Percentiles rank a stretch among this genome's conserved stretches.
phyloP scores from a whole-genome alignment of 23 red algal species.

The Porphyridium purpureum region DNA sequence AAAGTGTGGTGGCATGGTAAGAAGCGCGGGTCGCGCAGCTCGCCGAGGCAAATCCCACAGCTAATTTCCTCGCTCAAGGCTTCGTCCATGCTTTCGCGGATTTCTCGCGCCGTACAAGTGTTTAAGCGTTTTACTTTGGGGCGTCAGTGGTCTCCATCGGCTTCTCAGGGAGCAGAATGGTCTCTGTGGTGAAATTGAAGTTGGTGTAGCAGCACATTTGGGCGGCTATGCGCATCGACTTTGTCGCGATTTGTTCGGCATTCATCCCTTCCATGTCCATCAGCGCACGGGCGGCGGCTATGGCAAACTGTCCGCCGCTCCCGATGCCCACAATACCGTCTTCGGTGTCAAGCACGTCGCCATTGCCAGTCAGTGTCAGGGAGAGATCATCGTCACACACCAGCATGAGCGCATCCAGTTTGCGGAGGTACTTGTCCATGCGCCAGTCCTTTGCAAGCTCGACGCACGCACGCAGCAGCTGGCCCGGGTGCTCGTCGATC shows the following conservation, averaged over 20 bases:
- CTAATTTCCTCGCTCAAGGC: too few species aligned
- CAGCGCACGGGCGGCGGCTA: slow-evolving; percentile 66
- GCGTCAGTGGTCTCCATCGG: too few species aligned
- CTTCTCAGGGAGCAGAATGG: too few species aligned
- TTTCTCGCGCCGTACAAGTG: too few species aligned
- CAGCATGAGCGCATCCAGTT: slow-evolving; percentile 51
- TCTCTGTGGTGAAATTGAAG: slow-evolving; percentile 14
- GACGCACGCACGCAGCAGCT: slow-evolving; percentile 71
- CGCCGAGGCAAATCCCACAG: too few species aligned
- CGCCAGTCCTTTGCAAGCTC: slow-evolving; percentile 77
- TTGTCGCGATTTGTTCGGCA: slow-evolving; percentile 24
- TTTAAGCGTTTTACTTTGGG: too few species aligned
- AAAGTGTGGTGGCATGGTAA: too few species aligned
- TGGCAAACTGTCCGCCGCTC: slow-evolving; percentile 47
- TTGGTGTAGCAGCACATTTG: slow-evolving; percentile 59
- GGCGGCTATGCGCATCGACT: slow-evolving; percentile 45
- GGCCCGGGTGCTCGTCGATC: slow-evolving; percentile 64
- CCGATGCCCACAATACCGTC: slow-evolving; percentile 72
- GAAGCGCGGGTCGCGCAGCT: too few species aligned
- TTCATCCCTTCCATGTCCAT: slow-evolving; percentile 14
- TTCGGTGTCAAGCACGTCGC: slow-evolving; percentile 62
- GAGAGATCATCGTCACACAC: slow-evolving; percentile 43
- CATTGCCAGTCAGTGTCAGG: slow-evolving; percentile 54
- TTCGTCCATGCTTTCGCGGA: too few species aligned
- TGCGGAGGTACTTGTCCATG: slow-evolving; percentile 55